Evolutionary conservation across 768 basidiomycete species (phyloP).

Genomic region (Tephrocybe sp.): DNA sequence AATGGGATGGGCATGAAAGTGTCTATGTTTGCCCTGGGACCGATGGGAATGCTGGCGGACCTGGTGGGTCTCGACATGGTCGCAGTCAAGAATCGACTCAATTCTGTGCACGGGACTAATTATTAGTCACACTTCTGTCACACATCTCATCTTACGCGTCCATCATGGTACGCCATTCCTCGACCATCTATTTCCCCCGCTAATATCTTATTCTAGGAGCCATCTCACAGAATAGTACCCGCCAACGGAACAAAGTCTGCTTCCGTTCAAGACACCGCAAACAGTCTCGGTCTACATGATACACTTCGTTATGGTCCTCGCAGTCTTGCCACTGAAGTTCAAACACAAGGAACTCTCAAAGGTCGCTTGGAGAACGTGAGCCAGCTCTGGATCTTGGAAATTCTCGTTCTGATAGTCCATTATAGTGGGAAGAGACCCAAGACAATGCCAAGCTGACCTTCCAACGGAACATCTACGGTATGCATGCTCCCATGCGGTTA

Average conservation of each 20-base stretch:
- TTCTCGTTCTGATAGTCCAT: slow-evolving; percentile 1
- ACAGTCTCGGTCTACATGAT: slow-evolving; percentile 83
- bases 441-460: slow-evolving; percentile 82
- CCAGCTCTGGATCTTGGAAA: neutral
- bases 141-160: slow-evolving; percentile 24
- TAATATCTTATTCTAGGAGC: slow-evolving; percentile 26
- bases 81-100: slow-evolving; percentile 2
- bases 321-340: slow-evolving; percentile 73
- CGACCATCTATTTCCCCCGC: slow-evolving; percentile 15
- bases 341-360: slow-evolving; percentile 59
- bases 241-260: slow-evolving; percentile 51
- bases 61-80: slow-evolving; percentile 54
- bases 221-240: slow-evolving; percentile 67
- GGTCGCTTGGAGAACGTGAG: slow-evolving; percentile 76
- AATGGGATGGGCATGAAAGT: slow-evolving; percentile 64
- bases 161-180: slow-evolving; percentile 17
- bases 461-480: slow-evolving; percentile 79
- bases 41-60: slow-evolving; percentile 65
- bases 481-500: slow-evolving; percentile 85
- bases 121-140: slow-evolving; percentile 13
- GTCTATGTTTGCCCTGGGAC: slow-evolving; percentile 59
- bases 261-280: slow-evolving; percentile 64
- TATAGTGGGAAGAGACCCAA: slow-evolving; percentile 92
- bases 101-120: slow-evolving; percentile 12
- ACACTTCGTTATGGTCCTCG: slow-evolving; percentile 82